Evolutionary conservation across 495 filamentous ascomycete species (phyloP).

Genomic region (Parathielavia appendiculata): DNA sequence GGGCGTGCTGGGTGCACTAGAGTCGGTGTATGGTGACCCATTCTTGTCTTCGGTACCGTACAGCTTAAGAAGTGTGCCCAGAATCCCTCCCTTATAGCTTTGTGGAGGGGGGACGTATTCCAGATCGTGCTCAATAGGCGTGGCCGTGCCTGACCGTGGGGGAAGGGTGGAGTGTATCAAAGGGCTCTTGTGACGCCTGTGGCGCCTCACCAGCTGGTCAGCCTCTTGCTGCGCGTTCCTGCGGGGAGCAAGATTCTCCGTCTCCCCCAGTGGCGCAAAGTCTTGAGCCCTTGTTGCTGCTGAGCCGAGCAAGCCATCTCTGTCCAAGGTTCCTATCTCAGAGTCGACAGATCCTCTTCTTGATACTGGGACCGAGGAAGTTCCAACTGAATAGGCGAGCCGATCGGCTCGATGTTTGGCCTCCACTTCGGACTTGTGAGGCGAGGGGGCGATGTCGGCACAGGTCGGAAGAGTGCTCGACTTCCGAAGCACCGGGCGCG

Average conservation of each 20-base stretch:
- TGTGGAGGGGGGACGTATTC: conserved; percentile 63
- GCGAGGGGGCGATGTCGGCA: conserved; percentile 3
- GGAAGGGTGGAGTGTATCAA: conserved; percentile 13
- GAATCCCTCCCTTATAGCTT: conserved; percentile 69
- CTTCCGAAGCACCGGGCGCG: conserved; percentile 31
- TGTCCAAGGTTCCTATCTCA: conserved; percentile 4
- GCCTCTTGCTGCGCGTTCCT: conserved; percentile 25
- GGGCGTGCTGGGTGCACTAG: conserved; percentile 31
- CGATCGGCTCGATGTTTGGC: conserved; percentile 34
- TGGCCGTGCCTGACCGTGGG: conserved; percentile 23
- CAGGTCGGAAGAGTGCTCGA: conserved; percentile 9
- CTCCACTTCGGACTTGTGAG: conserved; percentile 27
- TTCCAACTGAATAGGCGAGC: conserved; percentile 32
- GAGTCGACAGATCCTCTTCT: conserved; percentile 27
- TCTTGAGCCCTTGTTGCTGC: conserved; percentile 9
- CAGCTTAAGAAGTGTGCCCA: conserved; percentile 74
- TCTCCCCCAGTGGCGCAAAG: conserved; percentile 7
- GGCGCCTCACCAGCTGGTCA: conserved; percentile 24
- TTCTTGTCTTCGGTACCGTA: conserved; percentile 45
- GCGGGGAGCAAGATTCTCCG: conserved; percentile 13
- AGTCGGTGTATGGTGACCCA: conserved; percentile 8
- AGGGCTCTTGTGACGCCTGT: conserved; percentile 23
- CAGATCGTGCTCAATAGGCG: conserved; percentile 43
- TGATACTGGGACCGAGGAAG: conserved; percentile 32
- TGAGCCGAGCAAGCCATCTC: conserved; percentile 1